Conservation (phyloP, 495 filamentous ascomycete genomes). For the Evernia prunastri region DNA sequence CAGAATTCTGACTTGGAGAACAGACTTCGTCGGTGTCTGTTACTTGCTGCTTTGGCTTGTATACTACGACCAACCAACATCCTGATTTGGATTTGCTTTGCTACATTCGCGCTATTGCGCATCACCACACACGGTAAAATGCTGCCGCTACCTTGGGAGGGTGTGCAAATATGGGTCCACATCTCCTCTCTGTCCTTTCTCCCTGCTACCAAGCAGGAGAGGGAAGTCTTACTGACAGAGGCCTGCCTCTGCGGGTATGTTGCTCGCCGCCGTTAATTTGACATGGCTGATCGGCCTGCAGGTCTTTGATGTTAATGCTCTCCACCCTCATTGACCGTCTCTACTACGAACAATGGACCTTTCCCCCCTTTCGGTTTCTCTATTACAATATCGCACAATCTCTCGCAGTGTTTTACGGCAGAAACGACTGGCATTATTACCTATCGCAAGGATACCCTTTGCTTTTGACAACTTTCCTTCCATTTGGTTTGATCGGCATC, state of each 20-base stretch:
- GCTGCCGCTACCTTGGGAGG: conserved; percentile 22
- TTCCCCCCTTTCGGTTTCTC: conserved; percentile 82
- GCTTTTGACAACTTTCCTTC: conserved; percentile 75
- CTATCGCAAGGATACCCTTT: conserved; percentile 82
- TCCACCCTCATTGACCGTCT: conserved; percentile 66
- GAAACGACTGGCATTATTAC: conserved; percentile 89
- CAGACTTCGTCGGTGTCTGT: conserved; percentile 59
- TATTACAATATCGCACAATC: conserved; percentile 87
- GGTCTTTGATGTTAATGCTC: conserved; percentile 49
- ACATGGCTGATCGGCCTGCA: conserved; percentile 26
- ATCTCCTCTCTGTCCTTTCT: conserved; percentile 42
- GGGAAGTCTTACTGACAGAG: conserved; percentile 54
- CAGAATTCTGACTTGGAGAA: conserved; percentile 16
- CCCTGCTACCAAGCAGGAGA: conserved; percentile 38
- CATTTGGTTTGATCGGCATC: conserved; percentile 63
- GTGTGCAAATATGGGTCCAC: conserved; percentile 26
- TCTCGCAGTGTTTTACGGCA: conserved; percentile 87
- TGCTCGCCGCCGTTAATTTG: not conserved
- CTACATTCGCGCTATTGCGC: conserved; percentile 41
- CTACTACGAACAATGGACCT: conserved; percentile 83
- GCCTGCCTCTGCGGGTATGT: conserved; percentile 62
- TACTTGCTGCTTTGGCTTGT: conserved; percentile 74
- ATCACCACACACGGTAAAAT: conserved; percentile 23
- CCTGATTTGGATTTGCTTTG: conserved; percentile 69
- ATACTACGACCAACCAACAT: conserved; percentile 86